Conservation (phyloP, 1,139 yeast species). For the Geotrichum macrosporum region DNA sequence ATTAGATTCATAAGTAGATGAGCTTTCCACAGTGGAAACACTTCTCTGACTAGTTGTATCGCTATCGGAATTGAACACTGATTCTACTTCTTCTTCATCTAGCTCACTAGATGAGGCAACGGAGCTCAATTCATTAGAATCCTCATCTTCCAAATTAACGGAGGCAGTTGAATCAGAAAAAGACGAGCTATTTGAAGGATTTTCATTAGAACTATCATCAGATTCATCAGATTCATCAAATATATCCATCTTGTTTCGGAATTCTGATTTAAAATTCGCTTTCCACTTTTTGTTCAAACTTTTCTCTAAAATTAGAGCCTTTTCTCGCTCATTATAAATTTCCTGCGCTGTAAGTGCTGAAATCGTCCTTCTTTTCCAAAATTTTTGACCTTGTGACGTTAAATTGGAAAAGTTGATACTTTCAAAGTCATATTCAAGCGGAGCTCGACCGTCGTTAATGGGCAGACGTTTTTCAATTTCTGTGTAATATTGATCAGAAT, state of each 20-base stretch:
- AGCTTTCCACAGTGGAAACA: background rate
- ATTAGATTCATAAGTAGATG: too few relatives aligned
- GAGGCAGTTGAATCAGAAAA: too few relatives aligned
- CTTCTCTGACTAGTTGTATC: background rate
- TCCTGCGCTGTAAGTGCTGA: too few relatives aligned
- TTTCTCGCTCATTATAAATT: background rate
- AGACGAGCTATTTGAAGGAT: too few relatives aligned
- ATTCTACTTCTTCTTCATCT: background rate
- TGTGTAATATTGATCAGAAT: conserved; percentile 10
- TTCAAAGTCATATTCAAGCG: background rate
- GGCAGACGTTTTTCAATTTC: conserved; percentile 2
- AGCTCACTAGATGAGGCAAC: too few relatives aligned
- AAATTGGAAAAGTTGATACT: background rate
- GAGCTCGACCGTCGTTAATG: background rate
- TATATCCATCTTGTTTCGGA: background rate
- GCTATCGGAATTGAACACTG: background rate
- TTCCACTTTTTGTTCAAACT: background rate
- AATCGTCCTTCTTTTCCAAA: too few relatives aligned
- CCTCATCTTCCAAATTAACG: too few relatives aligned
- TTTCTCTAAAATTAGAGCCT: background rate
- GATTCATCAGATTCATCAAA: background rate
- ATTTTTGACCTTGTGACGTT: background rate
- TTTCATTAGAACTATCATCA: too few relatives aligned
- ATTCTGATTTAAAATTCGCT: background rate
- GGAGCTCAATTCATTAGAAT: too few relatives aligned